Percentiles rank a stretch among this genome's conserved stretches.
phyloP scores from a whole-genome alignment of 352 stramenopile genomes.

The Globisporangium carolinianum region DNA sequence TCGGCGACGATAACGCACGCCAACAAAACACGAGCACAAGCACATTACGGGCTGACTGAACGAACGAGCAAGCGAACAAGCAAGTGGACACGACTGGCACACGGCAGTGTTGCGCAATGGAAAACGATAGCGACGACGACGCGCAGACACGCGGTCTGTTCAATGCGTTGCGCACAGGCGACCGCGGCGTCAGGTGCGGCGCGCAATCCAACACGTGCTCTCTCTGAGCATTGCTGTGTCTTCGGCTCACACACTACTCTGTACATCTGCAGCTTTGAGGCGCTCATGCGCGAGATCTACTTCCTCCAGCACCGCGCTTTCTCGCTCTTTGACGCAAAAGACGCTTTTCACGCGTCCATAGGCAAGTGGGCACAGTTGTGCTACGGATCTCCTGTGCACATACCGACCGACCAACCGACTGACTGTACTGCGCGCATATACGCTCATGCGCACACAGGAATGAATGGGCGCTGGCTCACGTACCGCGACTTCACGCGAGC shows the following conservation, averaged over 20 bases:
- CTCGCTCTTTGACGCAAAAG: constrained; percentile 57
- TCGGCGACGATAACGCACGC: too few species aligned
- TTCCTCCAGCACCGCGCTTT: constrained; percentile 59
- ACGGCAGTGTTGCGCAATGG: background rate
- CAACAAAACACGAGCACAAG: too few species aligned
- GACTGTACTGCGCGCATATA: background rate
- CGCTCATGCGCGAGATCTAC: constrained; percentile 38
- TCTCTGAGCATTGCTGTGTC: background rate
- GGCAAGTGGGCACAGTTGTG: constrained; percentile 10
- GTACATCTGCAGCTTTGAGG: constrained; percentile 22
- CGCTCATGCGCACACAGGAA: constrained; percentile 11
- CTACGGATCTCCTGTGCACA: background rate
- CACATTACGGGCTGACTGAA: too few species aligned
- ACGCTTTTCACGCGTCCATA: constrained; percentile 52
- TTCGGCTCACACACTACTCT: too few species aligned
- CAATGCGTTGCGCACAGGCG: constrained; percentile 40
- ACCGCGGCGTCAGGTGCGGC: constrained; percentile 38
- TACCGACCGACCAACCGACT: background rate
- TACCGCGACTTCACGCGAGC: constrained; percentile 58
- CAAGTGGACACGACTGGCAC: too few species aligned
- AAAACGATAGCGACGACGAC: constrained; percentile 29
- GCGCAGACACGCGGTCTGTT: constrained; percentile 36
- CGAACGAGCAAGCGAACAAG: too few species aligned
- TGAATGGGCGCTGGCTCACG: constrained; percentile 35
- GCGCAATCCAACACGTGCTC: background rate